These are phyloP conservation scores for Phalaenopsis aphrodite DNA, from an alignment of 106 monocot species.

Conservation along the genomic window DNA sequence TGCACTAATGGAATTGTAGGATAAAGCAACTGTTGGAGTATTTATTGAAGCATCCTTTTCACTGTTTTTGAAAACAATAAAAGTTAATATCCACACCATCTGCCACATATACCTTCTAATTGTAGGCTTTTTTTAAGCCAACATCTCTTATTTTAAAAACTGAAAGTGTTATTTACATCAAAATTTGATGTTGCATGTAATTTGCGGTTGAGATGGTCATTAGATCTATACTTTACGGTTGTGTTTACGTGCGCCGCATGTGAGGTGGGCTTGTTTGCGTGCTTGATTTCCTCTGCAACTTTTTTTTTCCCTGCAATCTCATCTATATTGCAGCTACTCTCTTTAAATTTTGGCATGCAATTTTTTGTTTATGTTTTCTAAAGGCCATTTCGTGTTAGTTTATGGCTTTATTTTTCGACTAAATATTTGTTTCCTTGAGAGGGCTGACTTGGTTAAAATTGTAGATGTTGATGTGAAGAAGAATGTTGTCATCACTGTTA, in stretches of 20 bases:
- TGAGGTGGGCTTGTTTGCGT: too few relatives aligned
- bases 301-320: not conserved
- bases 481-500: conserved; percentile 74
- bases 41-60: not conserved
- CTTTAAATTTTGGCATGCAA: not conserved
- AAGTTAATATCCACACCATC: not conserved
- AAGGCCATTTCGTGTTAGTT: not conserved
- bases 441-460: conserved; percentile 1
- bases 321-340: not conserved
- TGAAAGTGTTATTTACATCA: not conserved
- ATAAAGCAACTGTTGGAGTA: not conserved
- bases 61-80: not conserved
- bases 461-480: conserved; percentile 91
- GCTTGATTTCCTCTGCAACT: not conserved
- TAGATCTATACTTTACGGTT: not conserved
- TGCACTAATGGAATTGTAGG: not conserved
- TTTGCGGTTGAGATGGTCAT: too few relatives aligned
- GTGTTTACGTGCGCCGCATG: not conserved
- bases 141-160: not conserved
- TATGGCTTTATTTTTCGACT: not conserved
- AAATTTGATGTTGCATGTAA: not conserved
- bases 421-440: not conserved
- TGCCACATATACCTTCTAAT: not conserved
- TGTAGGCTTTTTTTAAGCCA: not conserved
- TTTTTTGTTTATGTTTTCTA: not conserved